phyloP scores from a whole-genome alignment of 805 yeast species.

The Starmera quercuum region DNA sequence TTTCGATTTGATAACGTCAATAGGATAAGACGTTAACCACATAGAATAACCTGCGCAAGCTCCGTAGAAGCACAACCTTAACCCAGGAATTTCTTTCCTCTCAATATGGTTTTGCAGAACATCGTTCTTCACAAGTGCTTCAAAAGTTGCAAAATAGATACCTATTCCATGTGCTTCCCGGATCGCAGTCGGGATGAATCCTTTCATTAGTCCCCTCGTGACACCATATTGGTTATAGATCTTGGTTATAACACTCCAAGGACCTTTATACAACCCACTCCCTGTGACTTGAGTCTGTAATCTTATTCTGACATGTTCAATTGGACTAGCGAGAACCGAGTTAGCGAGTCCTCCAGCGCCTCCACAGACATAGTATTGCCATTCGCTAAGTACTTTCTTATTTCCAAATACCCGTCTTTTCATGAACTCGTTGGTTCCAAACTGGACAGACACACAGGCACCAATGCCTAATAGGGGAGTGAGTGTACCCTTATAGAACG shows the following conservation, averaged over 20 bases:
- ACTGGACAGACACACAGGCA: conserved; percentile 94
- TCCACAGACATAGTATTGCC: conserved; percentile 78
- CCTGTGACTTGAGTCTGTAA: conserved; percentile 76
- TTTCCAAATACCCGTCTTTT: conserved; percentile 58
- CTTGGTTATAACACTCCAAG: conserved; percentile 60
- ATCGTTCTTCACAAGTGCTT: conserved; percentile 71
- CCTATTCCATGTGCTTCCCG: conserved; percentile 91
- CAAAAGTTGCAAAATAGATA: conserved; percentile 82
- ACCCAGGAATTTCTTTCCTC: conserved; percentile 77
- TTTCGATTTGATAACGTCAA: conserved; percentile 86
- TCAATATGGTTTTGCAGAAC: conserved; percentile 35
- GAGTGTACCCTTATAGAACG: conserved; percentile 88
- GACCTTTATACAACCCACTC: conserved; percentile 65
- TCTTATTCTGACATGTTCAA: conserved; percentile 91
- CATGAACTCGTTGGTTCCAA: conserved; percentile 92
- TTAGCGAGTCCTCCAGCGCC: conserved; percentile 90
- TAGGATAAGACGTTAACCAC: conserved; percentile 82
- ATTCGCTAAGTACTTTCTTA: conserved; percentile 35
- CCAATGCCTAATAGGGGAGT: conserved; percentile 97
- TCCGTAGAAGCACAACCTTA: conserved; percentile 82
- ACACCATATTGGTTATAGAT: conserved; percentile 48
- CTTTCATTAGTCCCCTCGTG: conserved; percentile 59
- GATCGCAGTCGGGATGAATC: conserved; percentile 71
- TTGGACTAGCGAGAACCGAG: conserved; percentile 84
- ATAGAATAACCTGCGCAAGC: conserved; percentile 84